A percentile compares a stretch with the other conserved stretches of the same genome.
Conservation (phyloP, 1,139 yeast genomes). For the Pichia kudriavzevii region DNA sequence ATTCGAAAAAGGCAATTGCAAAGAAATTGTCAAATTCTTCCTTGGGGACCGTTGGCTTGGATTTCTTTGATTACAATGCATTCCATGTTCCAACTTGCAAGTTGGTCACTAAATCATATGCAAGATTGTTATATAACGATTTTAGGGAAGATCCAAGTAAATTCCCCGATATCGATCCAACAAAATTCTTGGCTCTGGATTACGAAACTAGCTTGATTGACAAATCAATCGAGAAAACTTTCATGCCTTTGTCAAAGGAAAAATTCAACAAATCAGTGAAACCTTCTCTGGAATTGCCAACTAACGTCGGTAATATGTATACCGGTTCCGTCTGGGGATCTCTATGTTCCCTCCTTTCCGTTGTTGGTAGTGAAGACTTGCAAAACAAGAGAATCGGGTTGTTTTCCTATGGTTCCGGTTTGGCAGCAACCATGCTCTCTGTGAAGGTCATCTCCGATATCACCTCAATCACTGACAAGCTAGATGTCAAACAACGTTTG, state of each 20-base stretch:
- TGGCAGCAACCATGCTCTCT: conserved; percentile 86
- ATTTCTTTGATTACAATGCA: conserved; percentile 84
- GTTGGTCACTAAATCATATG: conserved; percentile 87
- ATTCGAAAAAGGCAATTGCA: conserved; percentile 72
- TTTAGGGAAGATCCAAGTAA: conserved; percentile 56
- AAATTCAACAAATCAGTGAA: conserved; percentile 61
- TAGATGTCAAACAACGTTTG: conserved; percentile 65
- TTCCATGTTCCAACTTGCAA: conserved; percentile 99
- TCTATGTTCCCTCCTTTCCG: conserved; percentile 71
- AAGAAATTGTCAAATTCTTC: conserved; percentile 37
- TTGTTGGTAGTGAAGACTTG: conserved; percentile 64
- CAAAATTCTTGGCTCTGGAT: conserved; percentile 44
- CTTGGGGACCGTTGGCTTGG: conserved; percentile 52
- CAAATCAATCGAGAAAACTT: conserved; percentile 76
- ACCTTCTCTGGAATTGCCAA: conserved; percentile 81
- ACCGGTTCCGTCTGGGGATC: conserved; percentile 92
- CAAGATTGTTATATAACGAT: conserved; percentile 87
- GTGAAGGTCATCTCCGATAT: conserved; percentile 78
- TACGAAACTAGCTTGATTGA: conserved; percentile 79
- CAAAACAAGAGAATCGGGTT: conserved; percentile 83
- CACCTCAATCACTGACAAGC: conserved; percentile 52
- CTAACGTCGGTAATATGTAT: conserved; percentile 98
- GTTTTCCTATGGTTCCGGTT: conserved; percentile 97
- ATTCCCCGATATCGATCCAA: conserved; percentile 59
- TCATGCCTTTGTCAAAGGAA: conserved; percentile 73